Conservation (phyloP, 2,329 filamentous ascomycete genomes). For the Decorospora gaudefroyi region DNA sequence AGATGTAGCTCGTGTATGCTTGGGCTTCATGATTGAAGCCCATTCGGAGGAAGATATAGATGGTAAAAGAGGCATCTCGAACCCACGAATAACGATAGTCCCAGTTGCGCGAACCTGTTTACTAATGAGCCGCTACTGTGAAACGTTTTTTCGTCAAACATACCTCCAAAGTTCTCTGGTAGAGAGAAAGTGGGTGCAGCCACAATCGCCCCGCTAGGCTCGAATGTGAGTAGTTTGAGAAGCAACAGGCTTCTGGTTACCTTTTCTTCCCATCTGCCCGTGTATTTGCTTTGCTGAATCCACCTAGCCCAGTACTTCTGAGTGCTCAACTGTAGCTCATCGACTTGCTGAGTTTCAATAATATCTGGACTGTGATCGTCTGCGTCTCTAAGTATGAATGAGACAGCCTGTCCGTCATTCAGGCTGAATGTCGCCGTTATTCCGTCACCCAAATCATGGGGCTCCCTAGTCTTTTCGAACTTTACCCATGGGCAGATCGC, state of each 20-base stretch:
- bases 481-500: slow-evolving; percentile 56
- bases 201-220: slow-evolving; percentile 77
- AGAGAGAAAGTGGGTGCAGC: slow-evolving; percentile 78
- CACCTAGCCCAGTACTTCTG: slow-evolving; percentile 74
- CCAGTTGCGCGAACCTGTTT: slow-evolving; percentile 59
- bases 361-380: slow-evolving; percentile 61
- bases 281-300: slow-evolving; percentile 71
- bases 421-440: slow-evolving; percentile 64
- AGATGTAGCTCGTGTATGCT: slow-evolving; percentile 79
- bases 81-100: slow-evolving; percentile 81
- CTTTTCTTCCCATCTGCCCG: slow-evolving; percentile 72
- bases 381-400: slow-evolving; percentile 67
- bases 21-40: slow-evolving; percentile 77
- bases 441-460: slow-evolving; percentile 64
- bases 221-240: slow-evolving; percentile 75
- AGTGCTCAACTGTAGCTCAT: slow-evolving; percentile 69
- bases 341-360: slow-evolving; percentile 63
- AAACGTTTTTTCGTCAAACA: not conserved
- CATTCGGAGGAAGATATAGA: slow-evolving; percentile 75
- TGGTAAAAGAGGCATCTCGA: slow-evolving; percentile 75
- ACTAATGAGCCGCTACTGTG: not conserved
- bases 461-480: slow-evolving; percentile 60
- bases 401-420: slow-evolving; percentile 68
- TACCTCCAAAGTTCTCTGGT: slow-evolving; percentile 62
- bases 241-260: slow-evolving; percentile 73